Evolutionary conservation across 208 protist genomes (phyloP), one percentile per base, ranked within the genome.

Genomic region (Wallacemonas sp.): DNA sequence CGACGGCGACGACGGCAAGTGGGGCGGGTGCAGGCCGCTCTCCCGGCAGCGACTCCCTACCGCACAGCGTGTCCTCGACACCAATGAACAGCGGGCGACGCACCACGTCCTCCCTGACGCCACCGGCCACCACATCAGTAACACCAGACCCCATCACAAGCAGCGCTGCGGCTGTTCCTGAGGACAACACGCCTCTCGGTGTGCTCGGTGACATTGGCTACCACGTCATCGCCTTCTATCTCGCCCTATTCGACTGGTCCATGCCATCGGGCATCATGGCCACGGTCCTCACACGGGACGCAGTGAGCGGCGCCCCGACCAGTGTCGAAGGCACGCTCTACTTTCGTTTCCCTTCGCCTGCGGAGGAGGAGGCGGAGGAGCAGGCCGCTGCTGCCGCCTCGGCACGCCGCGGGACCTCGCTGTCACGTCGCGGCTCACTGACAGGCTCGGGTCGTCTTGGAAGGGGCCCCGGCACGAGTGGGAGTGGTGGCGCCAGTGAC

Each of bases 151-250:
- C n/a, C n/a, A n/a, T n/a, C n/a, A n/a, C n/a, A n/a, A n/a, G n/a
- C n/a, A n/a, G n/a, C n/a, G n/a, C n/a, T 30, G 49, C 2, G 14
- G 30, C 9, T 6, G 49, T 30, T 2, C 8, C 2, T 23, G 47
- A 49, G 5, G 44, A 49, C 44, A 49, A 12, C 17, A 5, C 26
- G 9, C 21, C 11, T 5, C 29, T 70, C 38, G 76, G 71, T 41
- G 76, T 75, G 23, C 71, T 82, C 27, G 67, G 61, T 1, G 71
- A 77, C 47, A 32, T 74, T n/a, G 76, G 67, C 21, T 76, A 68
- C 55, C 39, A 68, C 23, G 66, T 30, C 16, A 49, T 78, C 24
- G 44, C 39, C 17, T 57, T 68, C 33, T 68, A 69, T 17, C 70
- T 75, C 6, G 29, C 70, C 1, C 39, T 64, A 8, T 69, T 75